Conservation (phyloP, 441 rosid genomes). For the Aquilaria agallochum region DNA sequence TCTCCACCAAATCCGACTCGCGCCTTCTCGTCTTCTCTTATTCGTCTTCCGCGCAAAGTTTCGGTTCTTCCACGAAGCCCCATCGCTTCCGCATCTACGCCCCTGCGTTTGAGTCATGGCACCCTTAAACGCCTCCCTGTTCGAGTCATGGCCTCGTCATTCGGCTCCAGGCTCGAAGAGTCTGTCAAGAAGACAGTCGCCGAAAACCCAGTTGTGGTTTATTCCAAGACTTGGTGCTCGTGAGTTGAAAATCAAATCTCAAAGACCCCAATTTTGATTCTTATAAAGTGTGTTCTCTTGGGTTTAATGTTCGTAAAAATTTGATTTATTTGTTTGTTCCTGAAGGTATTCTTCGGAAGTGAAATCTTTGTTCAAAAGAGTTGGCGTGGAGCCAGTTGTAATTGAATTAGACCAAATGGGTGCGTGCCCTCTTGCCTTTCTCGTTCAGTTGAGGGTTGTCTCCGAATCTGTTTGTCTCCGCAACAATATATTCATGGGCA, state of each 20-base stretch:
- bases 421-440: constrained; percentile 20
- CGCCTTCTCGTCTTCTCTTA: constrained; percentile 12
- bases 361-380: constrained; percentile 71
- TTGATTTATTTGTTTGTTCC: constrained; percentile 1
- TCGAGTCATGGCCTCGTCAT: constrained; percentile 55
- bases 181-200: constrained; percentile 59
- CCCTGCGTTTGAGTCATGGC: constrained; percentile 18
- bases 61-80: neutral
- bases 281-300: neutral
- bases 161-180: constrained; percentile 86
- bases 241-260: constrained; percentile 38
- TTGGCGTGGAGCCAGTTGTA: constrained; percentile 72
- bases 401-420: constrained; percentile 91
- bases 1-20: constrained; percentile 20
- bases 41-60: constrained; percentile 3
- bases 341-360: constrained; percentile 89
- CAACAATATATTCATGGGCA: no score
- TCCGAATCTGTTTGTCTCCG: neutral
- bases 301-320: neutral
- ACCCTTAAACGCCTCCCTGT: constrained; percentile 23
- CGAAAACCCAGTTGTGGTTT: constrained; percentile 79
- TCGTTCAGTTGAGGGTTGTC: constrained; percentile 4
- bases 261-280: neutral
- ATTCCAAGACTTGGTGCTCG: constrained; percentile 99
- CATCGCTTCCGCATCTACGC: constrained; percentile 5